phyloP scores from a whole-genome alignment of 805 yeast genomes.

The Pichia exigua region DNA sequence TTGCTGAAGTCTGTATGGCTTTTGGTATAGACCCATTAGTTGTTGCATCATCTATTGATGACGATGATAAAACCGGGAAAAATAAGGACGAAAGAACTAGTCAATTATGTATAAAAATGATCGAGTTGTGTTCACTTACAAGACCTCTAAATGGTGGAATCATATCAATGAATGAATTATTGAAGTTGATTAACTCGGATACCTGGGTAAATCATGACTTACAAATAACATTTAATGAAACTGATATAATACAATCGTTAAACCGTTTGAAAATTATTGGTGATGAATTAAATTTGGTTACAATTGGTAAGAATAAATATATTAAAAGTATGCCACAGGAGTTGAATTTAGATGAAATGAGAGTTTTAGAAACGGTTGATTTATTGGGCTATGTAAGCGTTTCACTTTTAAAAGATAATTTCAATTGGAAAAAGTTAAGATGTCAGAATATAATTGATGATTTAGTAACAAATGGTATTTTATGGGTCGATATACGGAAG shows the following conservation, averaged over 20 bases:
- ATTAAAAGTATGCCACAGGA: slow-evolving; percentile 58
- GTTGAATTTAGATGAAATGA: slow-evolving; percentile 58
- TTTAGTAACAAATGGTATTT: slow-evolving; percentile 71
- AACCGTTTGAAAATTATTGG: slow-evolving; percentile 51
- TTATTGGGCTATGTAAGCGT: slow-evolving; percentile 68
- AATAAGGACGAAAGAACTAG: slow-evolving; percentile 47
- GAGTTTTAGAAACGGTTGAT: slow-evolving; percentile 67
- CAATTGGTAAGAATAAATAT: slow-evolving; percentile 50
- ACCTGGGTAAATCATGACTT: slow-evolving; percentile 21
- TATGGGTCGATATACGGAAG: slow-evolving; percentile 68
- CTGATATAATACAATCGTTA: slow-evolving; percentile 53
- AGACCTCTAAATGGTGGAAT: slow-evolving; percentile 77
- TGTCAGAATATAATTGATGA: slow-evolving; percentile 60
- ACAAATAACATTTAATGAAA: slow-evolving; percentile 28
- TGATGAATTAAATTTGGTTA: slow-evolving; percentile 58
- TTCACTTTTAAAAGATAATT: slow-evolving; percentile 60
- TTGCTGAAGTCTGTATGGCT: slow-evolving; percentile 65
- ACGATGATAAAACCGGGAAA: slow-evolving; percentile 18
- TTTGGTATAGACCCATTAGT: slow-evolving; percentile 81
- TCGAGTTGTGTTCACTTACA: slow-evolving; percentile 68
- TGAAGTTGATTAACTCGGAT: slow-evolving; percentile 24
- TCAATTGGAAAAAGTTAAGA: slow-evolving; percentile 62
- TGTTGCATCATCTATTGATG: slow-evolving; percentile 24
- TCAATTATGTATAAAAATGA: slow-evolving; percentile 63
- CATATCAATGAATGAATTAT: slow-evolving; percentile 51